Percentiles rank a stretch among this genome's conserved stretches.
These are phyloP conservation scores for Saksenaea oblongispora DNA, from an alignment of 371 early-diverging fungal genomes.

Conservation along the genomic window DNA sequence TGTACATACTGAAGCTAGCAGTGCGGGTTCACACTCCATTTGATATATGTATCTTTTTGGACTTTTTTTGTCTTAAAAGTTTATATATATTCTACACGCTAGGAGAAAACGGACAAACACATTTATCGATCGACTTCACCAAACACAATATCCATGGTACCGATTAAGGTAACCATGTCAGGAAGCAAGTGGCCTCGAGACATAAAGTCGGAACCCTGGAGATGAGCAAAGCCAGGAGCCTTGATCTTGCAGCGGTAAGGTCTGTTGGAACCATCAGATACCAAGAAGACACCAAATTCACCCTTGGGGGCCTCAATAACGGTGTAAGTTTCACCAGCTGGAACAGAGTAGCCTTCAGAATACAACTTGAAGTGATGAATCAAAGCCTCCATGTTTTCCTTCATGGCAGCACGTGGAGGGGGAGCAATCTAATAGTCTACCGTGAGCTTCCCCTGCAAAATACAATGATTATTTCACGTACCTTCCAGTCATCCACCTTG, in stretches of 20 bases:
- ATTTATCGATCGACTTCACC: conserved; percentile 84
- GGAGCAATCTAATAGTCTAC: conserved; percentile 71
- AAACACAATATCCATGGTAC: conserved; percentile 95
- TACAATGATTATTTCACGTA: conserved; percentile 8
- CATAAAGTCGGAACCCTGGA: conserved; percentile 90
- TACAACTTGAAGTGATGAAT: conserved; percentile 98
- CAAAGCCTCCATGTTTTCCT: conserved; percentile 97
- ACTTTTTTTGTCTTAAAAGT: not conserved
- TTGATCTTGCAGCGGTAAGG: conserved; percentile 97
- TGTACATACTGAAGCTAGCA: too few relatives aligned
- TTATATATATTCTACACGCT: conserved; percentile 2
- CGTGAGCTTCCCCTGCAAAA: not conserved
- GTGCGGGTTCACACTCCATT: too few relatives aligned
- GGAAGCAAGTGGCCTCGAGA: conserved; percentile 90
- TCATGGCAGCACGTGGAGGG: conserved; percentile 94
- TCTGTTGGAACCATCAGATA: conserved; percentile 88
- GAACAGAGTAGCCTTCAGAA: conserved; percentile 97
- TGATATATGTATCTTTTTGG: too few relatives aligned
- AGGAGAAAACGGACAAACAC: not conserved
- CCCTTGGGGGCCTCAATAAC: conserved; percentile 98
- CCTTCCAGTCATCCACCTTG: conserved; percentile 96
- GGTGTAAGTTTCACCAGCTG: conserved; percentile 95
- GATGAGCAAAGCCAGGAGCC: conserved; percentile 96
- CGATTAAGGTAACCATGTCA: conserved; percentile 94
- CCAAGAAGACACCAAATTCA: conserved; percentile 92